phyloP scores from a whole-genome alignment of 164 flowering plant species.

The Berberis thunbergii region DNA sequence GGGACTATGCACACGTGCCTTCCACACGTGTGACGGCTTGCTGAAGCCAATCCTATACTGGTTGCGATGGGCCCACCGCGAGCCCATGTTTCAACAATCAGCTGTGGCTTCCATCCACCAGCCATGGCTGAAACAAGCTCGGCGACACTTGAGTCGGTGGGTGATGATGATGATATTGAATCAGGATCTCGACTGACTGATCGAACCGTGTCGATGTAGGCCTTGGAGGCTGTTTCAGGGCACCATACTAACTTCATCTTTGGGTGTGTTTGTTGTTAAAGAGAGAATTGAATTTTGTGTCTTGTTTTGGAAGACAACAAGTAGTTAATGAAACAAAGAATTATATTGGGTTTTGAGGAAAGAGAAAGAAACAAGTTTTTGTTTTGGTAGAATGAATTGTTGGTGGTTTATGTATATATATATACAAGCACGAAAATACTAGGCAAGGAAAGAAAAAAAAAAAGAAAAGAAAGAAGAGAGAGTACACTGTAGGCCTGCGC shows the following conservation, averaged over 20 bases:
- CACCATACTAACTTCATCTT: constrained; percentile 81
- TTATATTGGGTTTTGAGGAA: no score
- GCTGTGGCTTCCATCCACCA: constrained; percentile 40
- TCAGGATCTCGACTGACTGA: constrained; percentile 27
- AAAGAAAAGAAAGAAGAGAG: neutral
- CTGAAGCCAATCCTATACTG: constrained; percentile 62
- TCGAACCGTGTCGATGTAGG: constrained; percentile 75
- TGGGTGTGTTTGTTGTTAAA: neutral
- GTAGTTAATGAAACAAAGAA: no score
- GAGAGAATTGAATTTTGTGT: no score
- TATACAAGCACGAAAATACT: no score
- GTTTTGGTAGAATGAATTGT: no score
- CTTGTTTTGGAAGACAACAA: no score
- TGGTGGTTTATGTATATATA: no score
- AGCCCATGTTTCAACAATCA: constrained; percentile 59
- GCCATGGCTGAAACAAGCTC: constrained; percentile 57
- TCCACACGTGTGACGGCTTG: constrained; percentile 50
- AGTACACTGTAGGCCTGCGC: no score
- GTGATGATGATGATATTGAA: neutral
- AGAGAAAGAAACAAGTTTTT: no score
- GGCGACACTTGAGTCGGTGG: constrained; percentile 30
- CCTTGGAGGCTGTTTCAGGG: constrained; percentile 67
- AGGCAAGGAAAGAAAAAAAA: no score
- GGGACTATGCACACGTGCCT: constrained; percentile 78
- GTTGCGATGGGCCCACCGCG: constrained; percentile 38